Evolutionary conservation across 75 land plant species (phyloP), one percentile per base, ranked within the genome.

Genomic region (Pinus tabuliformis): DNA sequence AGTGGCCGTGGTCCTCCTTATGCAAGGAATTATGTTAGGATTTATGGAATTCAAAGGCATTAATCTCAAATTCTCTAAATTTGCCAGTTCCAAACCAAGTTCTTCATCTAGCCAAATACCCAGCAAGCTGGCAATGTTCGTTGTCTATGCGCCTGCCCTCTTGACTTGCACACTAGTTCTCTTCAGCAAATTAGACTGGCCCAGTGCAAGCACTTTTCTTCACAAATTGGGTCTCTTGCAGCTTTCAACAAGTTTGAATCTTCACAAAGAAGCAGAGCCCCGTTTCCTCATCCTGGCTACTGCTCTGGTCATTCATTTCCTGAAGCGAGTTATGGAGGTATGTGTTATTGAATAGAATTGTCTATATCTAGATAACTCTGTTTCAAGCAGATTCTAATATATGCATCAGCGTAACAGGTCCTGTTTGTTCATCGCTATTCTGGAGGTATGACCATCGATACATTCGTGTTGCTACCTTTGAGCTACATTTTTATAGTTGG

Each of bases 271-370:
- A 54, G 26, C 33, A 24, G 8, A 21, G 8, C 30, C 61, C 9
- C 78, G 79, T 57, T 8, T 30, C 58, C 61, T 75, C 12, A 13
- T 83, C 56, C 64, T 91, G 2, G 30, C 59, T 11, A 59, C 83
- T 12, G 89, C 88, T n/a, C 66, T 91, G 3, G 20, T 75, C 57
- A 13, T 87, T 37, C 94, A 91, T 74, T 91, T 89, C 84, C 62
- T 81, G 62, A 91, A 91, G 76, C 84, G 94, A 65, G 80, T 78
- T 22, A 42, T 89, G 22, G 94, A 91, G 91, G 91, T 85, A 76
- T 60, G 62, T 60, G 5, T 60, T 20, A 20, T 60, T 20, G 62
- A 20, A 21, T 21, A 7, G n/a, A 21, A 21, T 21, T 60, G 13
- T 60, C 8, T 60, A 60, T 60, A 60, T 5, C 0, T 60, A 60